Conservation (phyloP, 1,139 yeast genomes). For the Candida sp. region DNA sequence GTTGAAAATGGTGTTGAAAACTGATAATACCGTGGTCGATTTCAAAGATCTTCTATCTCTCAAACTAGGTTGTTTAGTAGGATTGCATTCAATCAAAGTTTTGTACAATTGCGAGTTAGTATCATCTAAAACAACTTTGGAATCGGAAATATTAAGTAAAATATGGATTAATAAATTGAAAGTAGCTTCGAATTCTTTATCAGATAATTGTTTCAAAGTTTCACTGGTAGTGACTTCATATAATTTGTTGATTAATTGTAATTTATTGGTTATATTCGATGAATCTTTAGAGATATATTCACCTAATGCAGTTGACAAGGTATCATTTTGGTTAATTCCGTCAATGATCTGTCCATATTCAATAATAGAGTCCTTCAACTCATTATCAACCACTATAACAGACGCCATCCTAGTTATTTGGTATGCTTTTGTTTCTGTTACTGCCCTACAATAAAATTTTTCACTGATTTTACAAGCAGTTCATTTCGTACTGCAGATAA, state of each 20-base stretch:
- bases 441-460: not conserved
- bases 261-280: slow-evolving; percentile 25
- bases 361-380: slow-evolving; percentile 37
- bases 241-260: slow-evolving; percentile 25
- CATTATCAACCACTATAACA: slow-evolving; percentile 46
- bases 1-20: slow-evolving; percentile 43
- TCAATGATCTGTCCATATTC: slow-evolving; percentile 42
- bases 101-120: slow-evolving; percentile 24
- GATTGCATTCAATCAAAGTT: slow-evolving; percentile 31
- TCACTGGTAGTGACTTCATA: slow-evolving; percentile 22
- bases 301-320: slow-evolving; percentile 23
- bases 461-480: not conserved
- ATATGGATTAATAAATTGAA: slow-evolving; percentile 41
- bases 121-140: slow-evolving; percentile 23
- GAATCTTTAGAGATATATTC: slow-evolving; percentile 13
- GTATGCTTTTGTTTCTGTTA: not conserved
- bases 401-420: slow-evolving; percentile 30
- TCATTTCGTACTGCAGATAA: not conserved
- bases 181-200: slow-evolving; percentile 45
- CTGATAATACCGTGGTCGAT: slow-evolving; percentile 40
- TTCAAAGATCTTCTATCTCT: slow-evolving; percentile 48
- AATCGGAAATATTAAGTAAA: slow-evolving; percentile 26
- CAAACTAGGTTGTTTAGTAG: slow-evolving; percentile 37
- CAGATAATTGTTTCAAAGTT: slow-evolving; percentile 32
- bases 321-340: slow-evolving; percentile 23